These are phyloP conservation scores for Alternaria angustiovoidea DNA, from an alignment of 2,329 filamentous ascomycete species.

Conservation along the genomic window DNA sequence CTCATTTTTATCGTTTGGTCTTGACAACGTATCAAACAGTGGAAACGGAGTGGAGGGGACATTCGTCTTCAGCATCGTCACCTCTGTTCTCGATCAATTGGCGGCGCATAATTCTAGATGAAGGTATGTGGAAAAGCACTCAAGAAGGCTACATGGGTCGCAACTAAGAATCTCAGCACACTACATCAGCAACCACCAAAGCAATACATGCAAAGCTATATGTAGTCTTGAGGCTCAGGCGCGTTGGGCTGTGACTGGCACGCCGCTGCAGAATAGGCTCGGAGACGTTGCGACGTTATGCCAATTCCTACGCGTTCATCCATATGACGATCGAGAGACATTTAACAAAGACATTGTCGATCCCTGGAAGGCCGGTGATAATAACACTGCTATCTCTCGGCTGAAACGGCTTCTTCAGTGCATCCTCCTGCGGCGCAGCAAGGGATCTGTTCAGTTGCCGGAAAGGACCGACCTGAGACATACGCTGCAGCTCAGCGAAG, in stretches of 20 bases:
- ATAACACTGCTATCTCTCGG: constrained; percentile 48
- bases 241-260: constrained; percentile 64
- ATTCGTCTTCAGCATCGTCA: background rate
- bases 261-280: constrained; percentile 39
- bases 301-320: constrained; percentile 23
- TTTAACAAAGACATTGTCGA: constrained; percentile 54
- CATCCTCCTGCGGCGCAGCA: constrained; percentile 54
- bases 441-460: constrained; percentile 52
- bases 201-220: constrained; percentile 21
- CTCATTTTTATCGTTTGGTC: background rate
- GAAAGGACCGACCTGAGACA: constrained; percentile 36
- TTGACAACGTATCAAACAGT: constrained; percentile 24
- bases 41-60: background rate
- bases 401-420: constrained; percentile 52
- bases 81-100: constrained; percentile 41
- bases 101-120: constrained; percentile 52
- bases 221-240: constrained; percentile 53
- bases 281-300: constrained; percentile 27
- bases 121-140: constrained; percentile 3
- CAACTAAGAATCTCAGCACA: constrained; percentile 1
- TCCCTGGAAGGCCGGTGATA: constrained; percentile 50
- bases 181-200: constrained; percentile 38
- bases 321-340: constrained; percentile 36
- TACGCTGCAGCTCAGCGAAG: background rate
- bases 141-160: background rate